Conservation (phyloP, 768 basidiomycete genomes). For the Lepiota venenata region DNA sequence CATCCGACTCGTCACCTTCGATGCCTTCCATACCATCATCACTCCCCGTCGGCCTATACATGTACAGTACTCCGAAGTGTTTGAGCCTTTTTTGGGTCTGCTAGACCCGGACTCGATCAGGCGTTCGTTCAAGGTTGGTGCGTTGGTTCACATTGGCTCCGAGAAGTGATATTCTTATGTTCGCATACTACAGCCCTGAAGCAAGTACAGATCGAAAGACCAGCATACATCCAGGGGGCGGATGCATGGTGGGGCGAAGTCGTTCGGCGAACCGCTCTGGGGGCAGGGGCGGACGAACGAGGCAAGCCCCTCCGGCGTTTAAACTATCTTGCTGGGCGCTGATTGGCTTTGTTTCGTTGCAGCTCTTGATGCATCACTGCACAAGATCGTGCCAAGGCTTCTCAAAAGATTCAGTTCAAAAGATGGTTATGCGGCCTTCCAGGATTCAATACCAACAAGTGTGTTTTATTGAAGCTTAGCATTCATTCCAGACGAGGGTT, state of each 20-base stretch:
- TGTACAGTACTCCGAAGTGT: conserved; percentile 60
- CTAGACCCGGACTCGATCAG: conserved; percentile 52
- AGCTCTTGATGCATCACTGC: conserved; percentile 55
- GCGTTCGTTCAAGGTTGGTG: conserved; percentile 60
- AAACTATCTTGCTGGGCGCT: not conserved
- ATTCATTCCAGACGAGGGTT: not conserved
- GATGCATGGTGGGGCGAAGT: conserved; percentile 78
- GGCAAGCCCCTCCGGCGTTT: conserved; percentile 31
- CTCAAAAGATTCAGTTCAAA: conserved; percentile 65
- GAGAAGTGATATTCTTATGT: not conserved
- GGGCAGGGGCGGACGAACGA: conserved; percentile 62
- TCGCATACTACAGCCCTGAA: conserved; percentile 31
- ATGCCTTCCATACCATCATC: conserved; percentile 73
- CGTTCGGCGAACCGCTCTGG: conserved; percentile 68
- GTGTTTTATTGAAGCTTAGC: not conserved
- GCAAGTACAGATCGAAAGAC: conserved; percentile 51
- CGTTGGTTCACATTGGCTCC: conserved; percentile 8
- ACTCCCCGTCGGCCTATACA: conserved; percentile 66
- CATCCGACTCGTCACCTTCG: conserved; percentile 74
- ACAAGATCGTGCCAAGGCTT: conserved; percentile 56
- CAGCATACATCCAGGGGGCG: conserved; percentile 54
- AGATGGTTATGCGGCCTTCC: conserved; percentile 55
- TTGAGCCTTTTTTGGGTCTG: conserved; percentile 63
- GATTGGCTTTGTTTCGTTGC: not conserved
- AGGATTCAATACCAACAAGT: conserved; percentile 31